Conservation (phyloP, 1,284 basidiomycete genomes). For the Puccinia triticina region DNA sequence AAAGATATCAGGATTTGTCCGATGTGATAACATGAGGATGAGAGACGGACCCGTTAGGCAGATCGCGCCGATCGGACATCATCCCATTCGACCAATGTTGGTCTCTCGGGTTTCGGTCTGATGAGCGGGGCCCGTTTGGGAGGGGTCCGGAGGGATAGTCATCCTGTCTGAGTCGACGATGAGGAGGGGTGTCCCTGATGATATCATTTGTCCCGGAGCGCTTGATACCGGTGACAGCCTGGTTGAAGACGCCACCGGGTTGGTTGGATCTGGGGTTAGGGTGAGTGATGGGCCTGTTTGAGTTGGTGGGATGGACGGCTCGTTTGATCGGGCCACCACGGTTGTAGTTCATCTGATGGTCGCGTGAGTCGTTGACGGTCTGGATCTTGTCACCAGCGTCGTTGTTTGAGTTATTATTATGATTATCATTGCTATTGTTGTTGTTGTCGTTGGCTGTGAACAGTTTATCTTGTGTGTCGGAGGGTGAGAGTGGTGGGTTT, state of each 20-base stretch:
- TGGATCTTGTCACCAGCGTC: conserved; percentile 41
- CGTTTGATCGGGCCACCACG: conserved; percentile 8
- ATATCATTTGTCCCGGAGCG: conserved; percentile 37
- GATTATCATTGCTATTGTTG: too few species aligned
- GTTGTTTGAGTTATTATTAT: neutral
- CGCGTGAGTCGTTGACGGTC: conserved; percentile 51
- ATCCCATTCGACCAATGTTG: conserved; percentile 13
- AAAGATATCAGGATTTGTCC: neutral
- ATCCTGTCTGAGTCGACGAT: conserved; percentile 36
- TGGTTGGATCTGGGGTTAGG: neutral
- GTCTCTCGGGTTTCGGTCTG: conserved; percentile 39
- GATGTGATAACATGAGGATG: neutral
- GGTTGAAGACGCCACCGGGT: conserved; percentile 36
- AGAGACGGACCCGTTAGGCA: conserved; percentile 4
- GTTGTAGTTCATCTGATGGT: conserved; percentile 22
- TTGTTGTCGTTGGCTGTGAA: neutral
- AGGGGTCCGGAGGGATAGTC: conserved; percentile 17
- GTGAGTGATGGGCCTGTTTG: neutral
- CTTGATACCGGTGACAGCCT: conserved; percentile 42
- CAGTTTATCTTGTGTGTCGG: conserved; percentile 1
- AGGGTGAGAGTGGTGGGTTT: conserved; percentile 1
- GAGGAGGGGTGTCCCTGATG: conserved; percentile 45
- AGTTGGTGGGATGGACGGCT: neutral
- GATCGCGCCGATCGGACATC: conserved; percentile 11
- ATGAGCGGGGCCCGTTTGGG: conserved; percentile 24